phyloP scores from a whole-genome alignment of 2,329 filamentous ascomycete genomes.

The Xylaria sp. region DNA sequence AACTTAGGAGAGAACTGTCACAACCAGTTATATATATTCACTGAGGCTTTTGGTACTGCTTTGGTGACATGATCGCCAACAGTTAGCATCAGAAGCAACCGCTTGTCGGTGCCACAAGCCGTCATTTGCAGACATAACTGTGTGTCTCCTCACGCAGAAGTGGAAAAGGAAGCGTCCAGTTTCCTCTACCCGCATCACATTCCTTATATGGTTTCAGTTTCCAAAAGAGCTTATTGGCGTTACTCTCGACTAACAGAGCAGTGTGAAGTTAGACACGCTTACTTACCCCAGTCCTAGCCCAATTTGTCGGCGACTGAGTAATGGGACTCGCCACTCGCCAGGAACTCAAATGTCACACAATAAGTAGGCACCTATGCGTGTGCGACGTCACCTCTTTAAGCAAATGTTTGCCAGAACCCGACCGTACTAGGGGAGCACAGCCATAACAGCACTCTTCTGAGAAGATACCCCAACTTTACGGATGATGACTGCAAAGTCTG shows the following conservation, averaged over 20 bases:
- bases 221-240: background rate
- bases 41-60: background rate
- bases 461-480: background rate
- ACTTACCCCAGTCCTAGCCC: background rate
- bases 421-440: too few relatives aligned
- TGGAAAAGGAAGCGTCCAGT: background rate
- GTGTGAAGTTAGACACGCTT: background rate
- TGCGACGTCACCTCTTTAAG: background rate
- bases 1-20: background rate
- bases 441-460: background rate
- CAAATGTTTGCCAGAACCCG: background rate
- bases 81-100: background rate
- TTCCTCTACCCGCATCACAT: background rate
- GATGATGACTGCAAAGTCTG: background rate
- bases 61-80: conserved; percentile 17
- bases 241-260: background rate
- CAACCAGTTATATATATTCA: conserved; percentile 2
- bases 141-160: conserved; percentile 10
- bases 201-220: background rate
- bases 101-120: conserved; percentile 3
- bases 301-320: background rate
- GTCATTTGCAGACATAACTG: conserved; percentile 10
- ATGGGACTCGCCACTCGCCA: background rate
- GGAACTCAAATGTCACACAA: background rate
- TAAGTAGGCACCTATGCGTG: background rate